Conservation (phyloP, 2,329 filamentous ascomycete genomes). For the Colletotrichum caudatum region DNA sequence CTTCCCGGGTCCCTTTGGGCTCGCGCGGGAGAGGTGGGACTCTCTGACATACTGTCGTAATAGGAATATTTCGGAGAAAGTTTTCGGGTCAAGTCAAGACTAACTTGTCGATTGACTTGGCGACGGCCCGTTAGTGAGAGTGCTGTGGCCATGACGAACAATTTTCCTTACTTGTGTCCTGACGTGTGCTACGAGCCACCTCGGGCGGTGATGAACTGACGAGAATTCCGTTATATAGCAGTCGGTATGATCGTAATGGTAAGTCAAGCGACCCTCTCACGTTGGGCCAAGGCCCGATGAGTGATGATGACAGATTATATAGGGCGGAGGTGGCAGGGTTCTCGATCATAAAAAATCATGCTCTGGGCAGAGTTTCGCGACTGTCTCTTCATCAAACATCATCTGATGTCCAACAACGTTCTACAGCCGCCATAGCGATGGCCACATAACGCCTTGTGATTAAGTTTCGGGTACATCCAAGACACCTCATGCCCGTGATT, state of each 20-base stretch:
- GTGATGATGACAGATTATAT: conserved; percentile 9
- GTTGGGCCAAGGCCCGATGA: neutral
- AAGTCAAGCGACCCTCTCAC: neutral
- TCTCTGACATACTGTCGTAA: conserved; percentile 28
- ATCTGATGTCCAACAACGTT: conserved; percentile 29
- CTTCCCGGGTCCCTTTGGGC: conserved; percentile 25
- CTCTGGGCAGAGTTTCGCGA: conserved; percentile 31
- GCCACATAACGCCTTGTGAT: conserved; percentile 8
- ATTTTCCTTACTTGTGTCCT: neutral
- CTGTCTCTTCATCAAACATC: conserved; percentile 40
- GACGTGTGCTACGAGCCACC: neutral
- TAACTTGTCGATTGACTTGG: conserved; percentile 6
- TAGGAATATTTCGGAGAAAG: neutral
- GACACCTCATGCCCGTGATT: conserved; percentile 25
- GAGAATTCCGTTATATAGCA: neutral
- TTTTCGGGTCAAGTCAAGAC: neutral
- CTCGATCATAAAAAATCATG: conserved; percentile 29
- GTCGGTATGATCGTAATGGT: neutral
- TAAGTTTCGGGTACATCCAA: conserved; percentile 23
- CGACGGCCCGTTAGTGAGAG: neutral
- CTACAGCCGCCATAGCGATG: conserved; percentile 26
- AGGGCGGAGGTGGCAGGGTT: conserved; percentile 27
- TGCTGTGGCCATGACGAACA: neutral
- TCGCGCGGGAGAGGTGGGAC: conserved; percentile 24
- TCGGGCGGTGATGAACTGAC: rapidly evolving